phyloP scores from a whole-genome alignment of 257 asterid genomes.

The Jaltomata sinuosa region DNA sequence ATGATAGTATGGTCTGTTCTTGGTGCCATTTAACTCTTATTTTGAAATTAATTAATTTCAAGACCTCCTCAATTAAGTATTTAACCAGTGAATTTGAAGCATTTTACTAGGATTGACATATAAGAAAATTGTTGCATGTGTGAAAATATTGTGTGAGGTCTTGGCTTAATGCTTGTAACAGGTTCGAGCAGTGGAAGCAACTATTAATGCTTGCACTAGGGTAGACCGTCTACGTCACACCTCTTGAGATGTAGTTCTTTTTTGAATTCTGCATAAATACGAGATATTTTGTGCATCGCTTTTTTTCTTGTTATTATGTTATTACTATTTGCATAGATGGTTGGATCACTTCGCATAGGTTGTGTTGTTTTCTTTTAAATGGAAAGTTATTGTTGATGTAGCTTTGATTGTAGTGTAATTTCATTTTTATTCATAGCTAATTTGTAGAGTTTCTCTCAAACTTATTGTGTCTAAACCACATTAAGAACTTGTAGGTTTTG shows the following conservation, averaged over 20 bases:
- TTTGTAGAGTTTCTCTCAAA: background rate
- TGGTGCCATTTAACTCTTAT: background rate
- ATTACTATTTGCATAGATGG: background rate
- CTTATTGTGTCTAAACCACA: too few relatives aligned
- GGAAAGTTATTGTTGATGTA: too few relatives aligned
- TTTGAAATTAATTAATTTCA: background rate
- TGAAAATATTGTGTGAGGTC: background rate
- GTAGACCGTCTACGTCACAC: background rate
- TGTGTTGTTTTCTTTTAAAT: too few relatives aligned
- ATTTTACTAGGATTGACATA: background rate
- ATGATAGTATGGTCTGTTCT: background rate
- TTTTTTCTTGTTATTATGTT: too few relatives aligned
- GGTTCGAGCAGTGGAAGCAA: background rate
- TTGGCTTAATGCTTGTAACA: background rate
- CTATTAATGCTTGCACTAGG: background rate
- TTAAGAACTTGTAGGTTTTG: too few relatives aligned
- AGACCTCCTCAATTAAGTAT: background rate
- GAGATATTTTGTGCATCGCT: too few relatives aligned
- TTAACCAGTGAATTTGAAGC: background rate
- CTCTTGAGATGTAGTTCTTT: background rate
- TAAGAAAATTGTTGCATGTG: background rate
- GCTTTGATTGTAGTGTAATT: too few relatives aligned
- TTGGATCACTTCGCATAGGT: background rate
- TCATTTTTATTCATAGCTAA: too few relatives aligned
- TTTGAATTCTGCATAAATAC: too few relatives aligned